These are phyloP conservation scores for Dendrostoma leiphaemia DNA, from an alignment of 2,329 filamentous ascomycete species.

Conservation along the genomic window DNA sequence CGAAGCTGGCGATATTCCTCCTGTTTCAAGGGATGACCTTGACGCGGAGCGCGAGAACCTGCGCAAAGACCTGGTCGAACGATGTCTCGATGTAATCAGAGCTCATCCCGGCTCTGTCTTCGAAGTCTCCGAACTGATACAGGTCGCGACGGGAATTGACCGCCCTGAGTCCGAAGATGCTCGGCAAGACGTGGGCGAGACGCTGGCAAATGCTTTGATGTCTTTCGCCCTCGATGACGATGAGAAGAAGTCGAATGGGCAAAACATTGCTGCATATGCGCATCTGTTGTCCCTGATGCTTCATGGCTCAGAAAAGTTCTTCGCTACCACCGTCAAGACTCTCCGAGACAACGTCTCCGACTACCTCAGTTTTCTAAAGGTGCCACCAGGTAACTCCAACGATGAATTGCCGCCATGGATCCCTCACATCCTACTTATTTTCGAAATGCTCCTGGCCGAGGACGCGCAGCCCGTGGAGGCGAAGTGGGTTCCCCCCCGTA, in stretches of 20 bases:
- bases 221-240: constrained; percentile 62
- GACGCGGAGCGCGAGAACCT: constrained; percentile 72
- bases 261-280: constrained; percentile 79
- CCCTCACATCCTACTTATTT: constrained; percentile 81
- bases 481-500: constrained; percentile 62
- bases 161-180: constrained; percentile 54
- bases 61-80: constrained; percentile 77
- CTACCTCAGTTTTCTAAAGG: constrained; percentile 76
- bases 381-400: constrained; percentile 61
- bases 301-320: constrained; percentile 75
- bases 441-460: constrained; percentile 87
- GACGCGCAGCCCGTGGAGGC: constrained; percentile 79
- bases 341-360: constrained; percentile 74
- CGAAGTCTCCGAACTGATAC: constrained; percentile 84
- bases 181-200: constrained; percentile 74
- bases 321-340: constrained; percentile 69
- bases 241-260: constrained; percentile 61
- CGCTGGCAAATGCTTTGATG: constrained; percentile 80
- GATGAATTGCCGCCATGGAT: constrained; percentile 92
- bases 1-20: constrained; percentile 25
- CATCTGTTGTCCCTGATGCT: constrained; percentile 87
- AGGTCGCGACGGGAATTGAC: constrained; percentile 57
- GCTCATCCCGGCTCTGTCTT: constrained; percentile 86
- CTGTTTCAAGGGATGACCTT: constrained; percentile 72
- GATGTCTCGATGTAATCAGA: constrained; percentile 85